Percentiles rank a stretch among this genome's conserved stretches.
phyloP scores from a whole-genome alignment of 176 grass and related monocot species.

The Oryza brachyantha region DNA sequence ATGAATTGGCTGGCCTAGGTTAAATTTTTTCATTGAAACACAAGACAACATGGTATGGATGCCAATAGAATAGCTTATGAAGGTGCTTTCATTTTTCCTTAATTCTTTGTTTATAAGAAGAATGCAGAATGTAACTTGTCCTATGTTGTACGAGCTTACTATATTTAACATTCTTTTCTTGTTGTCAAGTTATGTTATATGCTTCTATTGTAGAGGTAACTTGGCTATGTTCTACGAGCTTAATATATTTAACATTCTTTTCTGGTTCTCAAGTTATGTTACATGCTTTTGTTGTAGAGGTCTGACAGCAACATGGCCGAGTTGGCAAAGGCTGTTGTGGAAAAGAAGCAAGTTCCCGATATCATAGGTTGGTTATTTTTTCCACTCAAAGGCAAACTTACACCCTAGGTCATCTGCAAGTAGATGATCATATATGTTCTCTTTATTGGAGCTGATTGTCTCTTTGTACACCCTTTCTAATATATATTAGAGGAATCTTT shows the following conservation, averaged over 20 bases:
- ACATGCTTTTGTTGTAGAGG: conserved; percentile 55
- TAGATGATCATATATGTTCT: not conserved
- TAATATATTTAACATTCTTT: not conserved
- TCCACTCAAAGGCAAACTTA: not conserved
- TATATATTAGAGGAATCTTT: not conserved
- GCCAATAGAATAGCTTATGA: not conserved
- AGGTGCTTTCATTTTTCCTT: not conserved
- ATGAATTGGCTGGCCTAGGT: not conserved
- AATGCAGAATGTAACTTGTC: not conserved
- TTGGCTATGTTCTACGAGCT: not conserved
- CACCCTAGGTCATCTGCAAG: not conserved
- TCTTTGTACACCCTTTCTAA: conserved; percentile 9
- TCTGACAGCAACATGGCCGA: conserved; percentile 73
- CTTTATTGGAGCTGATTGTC: not conserved
- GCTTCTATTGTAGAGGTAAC: no score
- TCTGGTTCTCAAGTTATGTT: not conserved
- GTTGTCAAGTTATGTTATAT: no score
- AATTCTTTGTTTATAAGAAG: not conserved
- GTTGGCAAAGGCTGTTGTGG: conserved; percentile 69
- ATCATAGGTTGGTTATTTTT: conserved; percentile 70
- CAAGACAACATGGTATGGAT: not conserved
- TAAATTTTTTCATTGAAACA: not conserved
- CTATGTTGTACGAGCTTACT: not conserved
- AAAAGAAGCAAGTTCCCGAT: conserved; percentile 70
- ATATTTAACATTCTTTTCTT: not conserved